Evolutionary conservation across 306 rosid genomes (phyloP).

Genomic region (Luffa aegyptiaca): DNA sequence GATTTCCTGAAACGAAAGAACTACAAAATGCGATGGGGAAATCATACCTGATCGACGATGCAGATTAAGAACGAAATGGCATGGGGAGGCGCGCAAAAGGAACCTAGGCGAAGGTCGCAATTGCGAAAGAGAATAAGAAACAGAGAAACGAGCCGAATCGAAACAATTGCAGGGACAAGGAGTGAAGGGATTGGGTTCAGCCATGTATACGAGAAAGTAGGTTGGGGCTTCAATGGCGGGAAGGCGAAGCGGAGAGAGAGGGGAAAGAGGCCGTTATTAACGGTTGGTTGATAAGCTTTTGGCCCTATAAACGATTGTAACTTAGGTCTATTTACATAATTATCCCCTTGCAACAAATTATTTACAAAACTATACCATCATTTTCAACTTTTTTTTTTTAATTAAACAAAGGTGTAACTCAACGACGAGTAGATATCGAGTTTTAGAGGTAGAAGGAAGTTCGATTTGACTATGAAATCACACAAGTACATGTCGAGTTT

Average conservation of each 20-base stretch:
- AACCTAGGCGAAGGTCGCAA: neutral
- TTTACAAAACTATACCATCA: neutral
- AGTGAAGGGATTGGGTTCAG: neutral
- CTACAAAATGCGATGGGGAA: neutral
- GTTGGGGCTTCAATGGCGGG: constrained; percentile 3
- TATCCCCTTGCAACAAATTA: neutral
- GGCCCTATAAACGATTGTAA: neutral
- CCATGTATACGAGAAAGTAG: constrained; percentile 9
- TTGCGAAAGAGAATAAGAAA: neutral
- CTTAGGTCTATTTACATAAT: neutral
- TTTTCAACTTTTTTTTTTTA: neutral
- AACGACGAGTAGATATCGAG: too few species aligned
- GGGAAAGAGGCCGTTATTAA: constrained; percentile 1
- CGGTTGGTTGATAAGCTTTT: neutral
- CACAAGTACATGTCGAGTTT: too few species aligned
- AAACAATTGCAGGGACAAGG: neutral
- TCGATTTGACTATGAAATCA: too few species aligned
- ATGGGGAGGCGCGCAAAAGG: neutral
- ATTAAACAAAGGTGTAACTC: too few species aligned
- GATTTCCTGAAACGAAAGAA: neutral
- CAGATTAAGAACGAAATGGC: neutral
- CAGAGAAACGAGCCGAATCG: neutral
- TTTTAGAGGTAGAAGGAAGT: too few species aligned
- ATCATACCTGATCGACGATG: constrained; percentile 1
- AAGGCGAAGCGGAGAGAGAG: neutral